A percentile compares a stretch with the other conserved stretches of the same genome.
phyloP scores from a whole-genome alignment of 495 filamentous ascomycete species.

The Aspergillus sclerotioniger region DNA sequence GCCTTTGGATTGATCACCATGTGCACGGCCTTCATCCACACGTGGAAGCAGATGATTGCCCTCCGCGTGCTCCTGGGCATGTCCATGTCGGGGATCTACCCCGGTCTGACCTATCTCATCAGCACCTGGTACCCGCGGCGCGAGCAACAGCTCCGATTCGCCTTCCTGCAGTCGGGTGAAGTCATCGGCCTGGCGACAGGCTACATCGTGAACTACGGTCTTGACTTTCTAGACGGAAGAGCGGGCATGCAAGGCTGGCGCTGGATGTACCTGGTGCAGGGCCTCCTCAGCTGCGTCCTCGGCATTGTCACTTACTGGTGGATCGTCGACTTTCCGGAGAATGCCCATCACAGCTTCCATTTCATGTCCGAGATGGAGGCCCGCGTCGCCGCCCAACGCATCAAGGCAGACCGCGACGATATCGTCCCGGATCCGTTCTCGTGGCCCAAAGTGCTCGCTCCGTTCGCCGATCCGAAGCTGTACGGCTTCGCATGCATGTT shows the following conservation, averaged over 20 bases:
- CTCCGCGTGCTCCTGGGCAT: constrained; percentile 70
- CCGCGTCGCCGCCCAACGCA: constrained; percentile 53
- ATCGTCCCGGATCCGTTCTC: constrained; percentile 60
- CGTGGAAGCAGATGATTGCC: constrained; percentile 72
- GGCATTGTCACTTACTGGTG: constrained; percentile 71
- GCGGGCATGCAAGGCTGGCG: constrained; percentile 67
- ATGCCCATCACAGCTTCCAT: constrained; percentile 55
- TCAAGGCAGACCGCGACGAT: constrained; percentile 65
- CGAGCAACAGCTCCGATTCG: constrained; percentile 75
- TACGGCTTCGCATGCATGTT: constrained; percentile 72
- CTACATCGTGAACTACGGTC: constrained; percentile 68
- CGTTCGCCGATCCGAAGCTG: constrained; percentile 66
- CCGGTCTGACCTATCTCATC: constrained; percentile 68
- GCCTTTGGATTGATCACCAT: constrained; percentile 70
- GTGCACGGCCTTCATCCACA: constrained; percentile 64
- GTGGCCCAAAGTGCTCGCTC: constrained; percentile 54
- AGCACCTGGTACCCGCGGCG: constrained; percentile 69
- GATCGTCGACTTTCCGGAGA: constrained; percentile 80
- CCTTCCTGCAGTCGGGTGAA: constrained; percentile 68
- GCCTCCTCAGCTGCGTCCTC: constrained; percentile 59
- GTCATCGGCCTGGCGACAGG: constrained; percentile 68
- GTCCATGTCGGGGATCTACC: constrained; percentile 66
- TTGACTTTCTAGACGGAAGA: constrained; percentile 61
- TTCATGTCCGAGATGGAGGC: constrained; percentile 63
- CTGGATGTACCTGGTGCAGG: constrained; percentile 77